Evolutionary conservation across 2,329 filamentous ascomycete species (phyloP), one percentile per base, ranked within the genome.

Genomic region (Aspergillus novoparasiticus): DNA sequence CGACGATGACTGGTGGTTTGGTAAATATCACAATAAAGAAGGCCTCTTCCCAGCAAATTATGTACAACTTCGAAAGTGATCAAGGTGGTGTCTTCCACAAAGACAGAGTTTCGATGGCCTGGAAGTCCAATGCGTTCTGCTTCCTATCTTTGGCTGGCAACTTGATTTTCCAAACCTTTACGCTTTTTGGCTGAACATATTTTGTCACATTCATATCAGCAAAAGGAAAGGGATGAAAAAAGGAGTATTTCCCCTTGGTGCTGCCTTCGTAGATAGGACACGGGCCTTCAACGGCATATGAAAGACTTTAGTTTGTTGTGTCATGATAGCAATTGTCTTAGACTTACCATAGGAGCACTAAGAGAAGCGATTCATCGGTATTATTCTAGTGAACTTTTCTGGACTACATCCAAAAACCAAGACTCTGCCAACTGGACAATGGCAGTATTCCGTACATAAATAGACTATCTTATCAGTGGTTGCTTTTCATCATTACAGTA

Each of bases 1-100:
- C 2, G 95, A 98, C 72, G 94, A 98, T 69, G 95, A 99, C 76
- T 99, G 95, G 95, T 99, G 95, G 95, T 91, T 94, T 72, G 95
- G 95, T 63, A 88, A 91, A 72, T 96, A 90, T 78, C 85, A 89
- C 30, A 93, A 93, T 57, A 86, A 89, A 62, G 86, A 86, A 34
- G 95, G 95, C 65, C 85, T 99, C 53, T 99, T 99, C 87, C 82
- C 82, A 11, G 79, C 81, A n/a, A 83, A 82, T 68, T 84, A 84
- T 65, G 82, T 83, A 28, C 73, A 81, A 64, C 69, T 68, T 39
- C 56, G 46, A 41, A 60, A 65, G 28, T 63, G 61, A 57, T 19
- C 51, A 1, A 54, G 11, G 32, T 26, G n/a, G 19, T 39, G 14
- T n/a, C 51, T 54, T 30, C 32, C 10, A 10, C 51, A 36, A 36